These are phyloP conservation scores for Kodamaea derodonti DNA, from an alignment of 1,139 yeast species.

Conservation along the genomic window DNA sequence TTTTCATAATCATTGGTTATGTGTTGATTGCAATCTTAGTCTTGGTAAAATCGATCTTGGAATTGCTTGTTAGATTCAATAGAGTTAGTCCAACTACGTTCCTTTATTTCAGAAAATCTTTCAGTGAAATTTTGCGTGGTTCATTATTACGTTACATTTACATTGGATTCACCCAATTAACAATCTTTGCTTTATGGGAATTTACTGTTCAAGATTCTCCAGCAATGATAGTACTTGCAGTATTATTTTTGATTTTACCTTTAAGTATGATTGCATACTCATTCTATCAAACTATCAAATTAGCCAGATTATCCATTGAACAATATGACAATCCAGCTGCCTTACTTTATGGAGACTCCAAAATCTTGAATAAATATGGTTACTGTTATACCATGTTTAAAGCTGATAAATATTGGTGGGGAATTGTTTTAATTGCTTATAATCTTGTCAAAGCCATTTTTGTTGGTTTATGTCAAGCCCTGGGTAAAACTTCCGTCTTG, in stretches of 20 bases:
- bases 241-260: constrained; percentile 54
- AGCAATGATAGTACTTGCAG: constrained; percentile 70
- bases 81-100: constrained; percentile 48
- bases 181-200: constrained; percentile 71
- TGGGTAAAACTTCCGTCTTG: constrained; percentile 68
- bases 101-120: constrained; percentile 48
- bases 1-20: constrained; percentile 66
- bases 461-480: constrained; percentile 63
- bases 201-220: constrained; percentile 67
- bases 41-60: constrained; percentile 46
- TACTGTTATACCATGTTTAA: constrained; percentile 80
- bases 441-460: constrained; percentile 57
- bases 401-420: constrained; percentile 75
- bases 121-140: constrained; percentile 60
- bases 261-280: constrained; percentile 56
- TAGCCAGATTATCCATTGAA: constrained; percentile 53
- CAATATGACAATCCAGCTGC: constrained; percentile 73
- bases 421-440: constrained; percentile 53
- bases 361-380: constrained; percentile 65
- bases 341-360: constrained; percentile 64
- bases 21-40: constrained; percentile 45
- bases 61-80: constrained; percentile 39
- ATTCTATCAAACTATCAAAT: constrained; percentile 51
- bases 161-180: constrained; percentile 72
- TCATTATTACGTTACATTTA: constrained; percentile 63